phyloP scores from a whole-genome alignment of 495 filamentous ascomycete genomes.

The Aspergillus nidulans region DNA sequence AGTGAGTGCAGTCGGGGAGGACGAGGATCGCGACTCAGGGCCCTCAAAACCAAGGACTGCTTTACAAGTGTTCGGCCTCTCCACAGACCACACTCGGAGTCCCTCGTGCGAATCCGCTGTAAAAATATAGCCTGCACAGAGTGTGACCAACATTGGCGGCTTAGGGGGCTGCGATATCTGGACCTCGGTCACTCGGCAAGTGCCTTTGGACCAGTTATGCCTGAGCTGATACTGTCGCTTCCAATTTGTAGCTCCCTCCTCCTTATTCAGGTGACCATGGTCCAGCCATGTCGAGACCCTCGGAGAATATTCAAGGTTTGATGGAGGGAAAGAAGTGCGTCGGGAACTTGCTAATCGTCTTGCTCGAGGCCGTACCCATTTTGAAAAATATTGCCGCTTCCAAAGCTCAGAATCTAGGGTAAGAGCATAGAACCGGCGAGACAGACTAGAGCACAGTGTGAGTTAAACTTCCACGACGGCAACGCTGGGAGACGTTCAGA shows the following conservation, averaged over 20 bases:
- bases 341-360: constrained; percentile 67
- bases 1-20: constrained; percentile 65
- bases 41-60: constrained; percentile 23
- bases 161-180: constrained; percentile 53
- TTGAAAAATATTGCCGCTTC: constrained; percentile 83
- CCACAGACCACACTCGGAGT: constrained; percentile 74
- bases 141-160: constrained; percentile 62
- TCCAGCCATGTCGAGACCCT: constrained; percentile 80
- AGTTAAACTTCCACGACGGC: background rate
- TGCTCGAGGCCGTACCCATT: constrained; percentile 82
- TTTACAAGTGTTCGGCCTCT: constrained; percentile 40
- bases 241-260: constrained; percentile 62
- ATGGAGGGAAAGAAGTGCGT: constrained; percentile 32
- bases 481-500: constrained; percentile 22
- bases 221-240: constrained; percentile 85
- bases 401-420: constrained; percentile 83
- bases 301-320: constrained; percentile 61
- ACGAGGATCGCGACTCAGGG: constrained; percentile 5
- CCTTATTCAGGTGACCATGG: constrained; percentile 54
- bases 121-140: constrained; percentile 70
- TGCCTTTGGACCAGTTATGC: constrained; percentile 87
- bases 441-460: constrained; percentile 49
- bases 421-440: constrained; percentile 70
- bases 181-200: constrained; percentile 75
- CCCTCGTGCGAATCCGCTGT: constrained; percentile 68